phyloP scores from a whole-genome alignment of 73 alveolate species.

The Effrenium voratum region DNA sequence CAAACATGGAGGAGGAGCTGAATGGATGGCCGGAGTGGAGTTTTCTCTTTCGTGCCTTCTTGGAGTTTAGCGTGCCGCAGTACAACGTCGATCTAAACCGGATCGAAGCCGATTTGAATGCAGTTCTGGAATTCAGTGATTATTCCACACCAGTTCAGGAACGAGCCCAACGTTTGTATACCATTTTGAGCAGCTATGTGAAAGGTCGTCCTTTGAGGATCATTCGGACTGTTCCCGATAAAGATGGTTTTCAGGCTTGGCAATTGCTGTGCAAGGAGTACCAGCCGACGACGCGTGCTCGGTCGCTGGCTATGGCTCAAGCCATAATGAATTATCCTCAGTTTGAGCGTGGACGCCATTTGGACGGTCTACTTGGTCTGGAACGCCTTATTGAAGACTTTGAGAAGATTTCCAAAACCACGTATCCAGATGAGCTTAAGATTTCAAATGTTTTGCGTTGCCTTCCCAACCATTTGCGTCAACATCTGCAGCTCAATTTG shows the following conservation, averaged over 20 bases:
- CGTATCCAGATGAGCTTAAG: background rate
- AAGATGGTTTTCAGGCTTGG: constrained; percentile 4
- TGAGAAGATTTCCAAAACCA: no score
- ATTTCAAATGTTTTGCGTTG: background rate
- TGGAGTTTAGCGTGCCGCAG: no score
- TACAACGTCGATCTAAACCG: background rate
- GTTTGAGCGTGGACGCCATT: background rate
- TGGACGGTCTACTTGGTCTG: background rate
- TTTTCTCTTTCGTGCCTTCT: no score
- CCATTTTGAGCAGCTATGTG: background rate
- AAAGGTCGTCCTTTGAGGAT: constrained; percentile 18
- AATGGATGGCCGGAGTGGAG: no score
- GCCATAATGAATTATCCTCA: background rate
- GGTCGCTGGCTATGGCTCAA: background rate
- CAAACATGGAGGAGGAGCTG: no score
- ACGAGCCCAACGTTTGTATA: background rate
- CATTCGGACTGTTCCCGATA: background rate
- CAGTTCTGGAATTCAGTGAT: background rate
- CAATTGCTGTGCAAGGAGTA: background rate
- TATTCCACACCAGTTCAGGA: background rate
- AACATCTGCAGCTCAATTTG: background rate
- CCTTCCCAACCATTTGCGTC: background rate
- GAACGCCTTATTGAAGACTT: background rate
- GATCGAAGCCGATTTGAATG: background rate
- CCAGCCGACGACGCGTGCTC: background rate